Evolutionary conservation across 1,139 yeast genomes (phyloP).

Genomic region (Scheffersomyces insectosa): DNA sequence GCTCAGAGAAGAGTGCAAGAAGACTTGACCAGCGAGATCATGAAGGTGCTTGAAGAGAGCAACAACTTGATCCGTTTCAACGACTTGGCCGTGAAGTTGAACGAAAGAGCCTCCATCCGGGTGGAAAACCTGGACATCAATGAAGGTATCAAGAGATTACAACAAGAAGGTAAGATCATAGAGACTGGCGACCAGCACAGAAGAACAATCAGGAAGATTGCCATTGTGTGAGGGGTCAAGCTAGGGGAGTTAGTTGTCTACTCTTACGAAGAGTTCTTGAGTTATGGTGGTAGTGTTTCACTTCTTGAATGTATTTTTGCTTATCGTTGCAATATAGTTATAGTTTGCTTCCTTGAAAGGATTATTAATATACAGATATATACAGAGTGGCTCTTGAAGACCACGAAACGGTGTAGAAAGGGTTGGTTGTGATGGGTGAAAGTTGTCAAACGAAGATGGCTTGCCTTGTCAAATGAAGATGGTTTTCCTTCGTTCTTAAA

Average conservation of each 20-base stretch:
- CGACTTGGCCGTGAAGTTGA: slow-evolving; percentile 60
- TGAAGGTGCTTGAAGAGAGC: slow-evolving; percentile 45
- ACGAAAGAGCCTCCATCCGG: slow-evolving; percentile 66
- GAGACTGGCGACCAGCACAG: slow-evolving; percentile 76
- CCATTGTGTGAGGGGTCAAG: slow-evolving; percentile 17
- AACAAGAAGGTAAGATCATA: slow-evolving; percentile 71
- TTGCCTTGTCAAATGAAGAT: no score
- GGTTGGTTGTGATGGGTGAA: no score
- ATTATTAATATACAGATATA: background rate
- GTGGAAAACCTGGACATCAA: slow-evolving; percentile 73
- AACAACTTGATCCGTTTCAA: slow-evolving; percentile 54
- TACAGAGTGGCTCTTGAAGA: background rate
- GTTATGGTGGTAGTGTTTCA: background rate
- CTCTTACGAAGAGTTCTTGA: no score
- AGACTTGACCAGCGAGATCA: slow-evolving; percentile 65
- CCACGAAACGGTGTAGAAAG: no score
- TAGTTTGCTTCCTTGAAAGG: no score
- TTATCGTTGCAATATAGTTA: background rate
- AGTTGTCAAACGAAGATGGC: no score
- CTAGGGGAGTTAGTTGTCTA: no score
- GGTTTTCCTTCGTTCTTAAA: no score
- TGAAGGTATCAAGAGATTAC: slow-evolving; percentile 67
- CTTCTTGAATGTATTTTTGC: slow-evolving; percentile 2
- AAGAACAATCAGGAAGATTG: slow-evolving; percentile 59
- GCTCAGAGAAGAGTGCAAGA: slow-evolving; percentile 82